These are phyloP conservation scores for Diplodia sapinea DNA, from an alignment of 2,329 filamentous ascomycete genomes.

Conservation along the genomic window DNA sequence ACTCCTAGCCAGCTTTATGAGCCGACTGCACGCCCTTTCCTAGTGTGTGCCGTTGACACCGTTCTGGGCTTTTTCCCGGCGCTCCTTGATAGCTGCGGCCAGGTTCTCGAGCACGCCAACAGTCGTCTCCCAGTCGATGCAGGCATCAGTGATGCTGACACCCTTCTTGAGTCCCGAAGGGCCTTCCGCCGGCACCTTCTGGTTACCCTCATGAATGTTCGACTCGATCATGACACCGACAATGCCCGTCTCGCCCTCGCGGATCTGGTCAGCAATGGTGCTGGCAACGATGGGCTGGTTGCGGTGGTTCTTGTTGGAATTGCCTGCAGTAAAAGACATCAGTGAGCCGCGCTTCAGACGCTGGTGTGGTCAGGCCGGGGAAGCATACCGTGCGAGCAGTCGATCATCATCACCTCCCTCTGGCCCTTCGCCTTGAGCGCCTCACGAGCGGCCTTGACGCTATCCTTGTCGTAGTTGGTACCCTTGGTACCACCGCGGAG, in stretches of 20 bases:
- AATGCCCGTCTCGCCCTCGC: constrained; percentile 84
- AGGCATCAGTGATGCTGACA: constrained; percentile 94
- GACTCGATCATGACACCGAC: constrained; percentile 99
- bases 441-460: constrained; percentile 78
- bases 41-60: constrained; percentile 24
- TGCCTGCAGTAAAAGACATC: constrained; percentile 62
- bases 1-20: constrained; percentile 22
- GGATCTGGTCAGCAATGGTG: constrained; percentile 81
- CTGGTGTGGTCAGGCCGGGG: not conserved
- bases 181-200: constrained; percentile 84
- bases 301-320: constrained; percentile 95
- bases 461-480: constrained; percentile 90
- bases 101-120: constrained; percentile 82
- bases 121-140: constrained; percentile 90
- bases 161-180: constrained; percentile 80
- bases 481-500: constrained; percentile 88
- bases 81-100: constrained; percentile 78
- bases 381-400: constrained; percentile 87
- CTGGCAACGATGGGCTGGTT: constrained; percentile 95
- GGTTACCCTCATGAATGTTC: constrained; percentile 83
- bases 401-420: constrained; percentile 91
- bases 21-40: not conserved
- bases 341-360: not conserved
- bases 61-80: constrained; percentile 59
- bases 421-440: constrained; percentile 81